A percentile compares a stretch with the other conserved stretches of the same genome.
phyloP scores from a whole-genome alignment of 2,329 filamentous ascomycete genomes.

The Pestalotiopsis sp. region DNA sequence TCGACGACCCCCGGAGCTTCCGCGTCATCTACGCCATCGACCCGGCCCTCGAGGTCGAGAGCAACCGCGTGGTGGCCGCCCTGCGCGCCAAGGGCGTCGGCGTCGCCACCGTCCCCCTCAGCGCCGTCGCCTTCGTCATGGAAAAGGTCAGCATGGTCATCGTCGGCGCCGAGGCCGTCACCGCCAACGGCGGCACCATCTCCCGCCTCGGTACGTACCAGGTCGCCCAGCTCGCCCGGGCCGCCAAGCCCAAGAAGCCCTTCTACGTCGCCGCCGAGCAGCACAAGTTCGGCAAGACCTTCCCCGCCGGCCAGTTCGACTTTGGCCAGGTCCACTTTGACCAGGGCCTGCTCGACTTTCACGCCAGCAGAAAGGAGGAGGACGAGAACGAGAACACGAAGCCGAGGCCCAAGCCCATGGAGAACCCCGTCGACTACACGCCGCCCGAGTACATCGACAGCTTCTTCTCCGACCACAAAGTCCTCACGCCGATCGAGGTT shows the following conservation, averaged over 20 bases:
- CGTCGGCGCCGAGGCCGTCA: constrained; percentile 80
- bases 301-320: constrained; percentile 73
- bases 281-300: constrained; percentile 93
- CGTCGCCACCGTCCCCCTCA: constrained; percentile 79
- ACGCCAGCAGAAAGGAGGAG: constrained; percentile 18
- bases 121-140: constrained; percentile 79
- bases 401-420: constrained; percentile 14
- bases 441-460: constrained; percentile 31
- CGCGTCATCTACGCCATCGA: constrained; percentile 79
- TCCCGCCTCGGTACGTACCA: constrained; percentile 85
- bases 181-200: constrained; percentile 92
- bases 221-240: constrained; percentile 79
- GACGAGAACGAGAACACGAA: constrained; percentile 14
- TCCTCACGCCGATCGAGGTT: constrained; percentile 31
- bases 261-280: constrained; percentile 94
- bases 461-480: constrained; percentile 33
- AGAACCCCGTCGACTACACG: constrained; percentile 29
- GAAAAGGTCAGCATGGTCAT: constrained; percentile 71
- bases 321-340: constrained; percentile 37
- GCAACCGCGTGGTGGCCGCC: constrained; percentile 69
- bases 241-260: constrained; percentile 51
- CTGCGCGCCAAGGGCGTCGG: constrained; percentile 76
- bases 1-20: constrained; percentile 64
- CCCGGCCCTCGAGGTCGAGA: constrained; percentile 60
- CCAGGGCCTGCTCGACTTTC: constrained; percentile 37